Evolutionary conservation across 306 rosid genomes (phyloP).

Genomic region (Pterocarpus macrocarpus): DNA sequence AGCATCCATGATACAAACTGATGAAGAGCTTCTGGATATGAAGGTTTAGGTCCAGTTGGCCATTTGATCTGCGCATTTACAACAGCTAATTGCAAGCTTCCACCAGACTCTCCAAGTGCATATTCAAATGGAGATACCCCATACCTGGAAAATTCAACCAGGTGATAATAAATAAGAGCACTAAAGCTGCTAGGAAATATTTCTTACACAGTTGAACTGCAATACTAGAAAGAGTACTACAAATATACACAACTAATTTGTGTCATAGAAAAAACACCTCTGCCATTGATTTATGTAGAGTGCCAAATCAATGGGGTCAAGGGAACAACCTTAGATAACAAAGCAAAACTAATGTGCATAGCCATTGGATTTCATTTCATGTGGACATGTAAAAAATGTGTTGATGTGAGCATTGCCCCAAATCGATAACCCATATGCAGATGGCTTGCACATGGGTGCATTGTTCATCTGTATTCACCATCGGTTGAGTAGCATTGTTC

Average conservation of each 20-base stretch:
- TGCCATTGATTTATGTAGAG: slow-evolving; percentile 7
- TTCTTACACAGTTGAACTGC: slow-evolving; percentile 9
- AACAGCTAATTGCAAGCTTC: slow-evolving; percentile 94
- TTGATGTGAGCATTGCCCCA: slow-evolving; percentile 20
- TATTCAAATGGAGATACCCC: slow-evolving; percentile 98
- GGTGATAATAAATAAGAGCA: slow-evolving; percentile 15
- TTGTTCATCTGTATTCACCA: neutral
- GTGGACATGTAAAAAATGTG: neutral
- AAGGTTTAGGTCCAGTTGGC: slow-evolving; percentile 86
- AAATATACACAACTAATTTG: neutral
- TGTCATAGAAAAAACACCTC: slow-evolving; percentile 5
- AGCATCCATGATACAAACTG: slow-evolving; percentile 99
- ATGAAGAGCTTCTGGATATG: slow-evolving; percentile 93
- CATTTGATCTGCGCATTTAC: slow-evolving; percentile 91
- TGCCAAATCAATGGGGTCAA: slow-evolving; percentile 29
- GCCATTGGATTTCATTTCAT: slow-evolving; percentile 26
- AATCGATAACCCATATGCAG: slow-evolving; percentile 29
- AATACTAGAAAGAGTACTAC: neutral
- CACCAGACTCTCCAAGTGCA: slow-evolving; percentile 97
- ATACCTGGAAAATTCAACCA: slow-evolving; percentile 65
- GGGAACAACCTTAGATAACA: slow-evolving; percentile 26
- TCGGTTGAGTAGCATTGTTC: neutral
- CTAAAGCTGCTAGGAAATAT: slow-evolving; percentile 28
- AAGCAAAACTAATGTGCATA: slow-evolving; percentile 13
- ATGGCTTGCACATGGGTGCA: slow-evolving; percentile 6